Base-by-base conservation (phyloP, 345 rosid species). In the Eucalyptus regnans region DNA sequence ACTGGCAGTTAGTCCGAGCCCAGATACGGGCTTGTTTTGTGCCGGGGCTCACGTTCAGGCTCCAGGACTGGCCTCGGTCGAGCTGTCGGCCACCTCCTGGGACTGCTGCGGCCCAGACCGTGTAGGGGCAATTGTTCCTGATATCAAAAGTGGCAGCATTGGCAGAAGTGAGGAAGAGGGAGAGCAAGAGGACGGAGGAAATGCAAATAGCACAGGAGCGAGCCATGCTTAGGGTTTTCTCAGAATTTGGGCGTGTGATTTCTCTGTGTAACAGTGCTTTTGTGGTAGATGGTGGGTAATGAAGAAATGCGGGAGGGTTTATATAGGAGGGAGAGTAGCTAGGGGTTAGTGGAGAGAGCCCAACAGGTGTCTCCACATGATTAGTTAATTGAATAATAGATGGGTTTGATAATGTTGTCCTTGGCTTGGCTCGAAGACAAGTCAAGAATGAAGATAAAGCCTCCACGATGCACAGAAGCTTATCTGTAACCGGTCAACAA, bases 71-170 rank as follows among this genome's bases (percentile, higher is more conserved):
- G 83, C 90, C 88, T 5, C n/a, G 86, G 76, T 88, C 37, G 2
- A 92, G 91, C 31, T n/a, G 90, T 10, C 48, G 52, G 66, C 93
- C 92, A 9, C 92, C 93, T 16, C 93, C 91, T 1, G 93, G 92
- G 22, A 87, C 80, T 1, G 91, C 90, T 1, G 90, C 92, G 6
- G 91, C 92, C 92, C 90, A 91, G 6, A 92, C 91, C 1, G 90
- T 88, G 89, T 91, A 91, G 60, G 90, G 88, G 86, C 93, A 92
- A 44, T 91, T 87, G 89, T 92, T 92, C 48, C 12, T 54, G 33
- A 91, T 81, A 48, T 51, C 79, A 25, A 91, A 89, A 23, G 64
- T 89, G 66, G 92, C 90, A 22, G 90, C 93, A 58, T 62, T 49
- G 83, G 86, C 5, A 66, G 54, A 48, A 31, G 51, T 18, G 44